A percentile compares a stretch with the other conserved stretches of the same genome.
These are phyloP conservation scores for Cichorium intybus DNA, from an alignment of 140 eudicot genomes.

Conservation along the genomic window DNA sequence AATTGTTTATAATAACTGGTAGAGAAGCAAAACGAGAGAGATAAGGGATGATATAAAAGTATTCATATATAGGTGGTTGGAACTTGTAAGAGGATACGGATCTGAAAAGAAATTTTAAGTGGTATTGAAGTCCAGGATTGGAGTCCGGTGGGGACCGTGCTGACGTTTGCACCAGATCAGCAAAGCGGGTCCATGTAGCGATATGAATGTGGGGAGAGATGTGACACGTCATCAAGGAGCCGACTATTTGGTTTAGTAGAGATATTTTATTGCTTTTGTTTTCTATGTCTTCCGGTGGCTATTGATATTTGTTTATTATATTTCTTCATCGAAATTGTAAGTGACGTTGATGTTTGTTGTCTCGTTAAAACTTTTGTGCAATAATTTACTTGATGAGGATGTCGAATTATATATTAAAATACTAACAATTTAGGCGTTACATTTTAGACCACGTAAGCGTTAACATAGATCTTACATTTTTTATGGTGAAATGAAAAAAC, in stretches of 20 bases:
- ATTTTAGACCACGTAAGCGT: too few species aligned
- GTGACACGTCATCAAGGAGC: slow-evolving; percentile 26
- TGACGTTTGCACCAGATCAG: slow-evolving; percentile 19
- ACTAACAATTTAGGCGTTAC: too few species aligned
- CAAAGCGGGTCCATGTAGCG: slow-evolving; percentile 6
- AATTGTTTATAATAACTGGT: neutral
- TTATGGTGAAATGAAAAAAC: too few species aligned
- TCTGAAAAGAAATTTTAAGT: slow-evolving; percentile 10
- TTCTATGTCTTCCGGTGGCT: too few species aligned
- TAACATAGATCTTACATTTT: too few species aligned
- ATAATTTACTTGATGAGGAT: too few species aligned
- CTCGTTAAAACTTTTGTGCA: too few species aligned
- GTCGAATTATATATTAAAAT: too few species aligned
- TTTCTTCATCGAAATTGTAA: too few species aligned
- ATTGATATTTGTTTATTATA: too few species aligned
- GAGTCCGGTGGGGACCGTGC: slow-evolving; percentile 36
- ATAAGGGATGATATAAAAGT: neutral
- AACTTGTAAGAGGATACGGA: slow-evolving; percentile 24
- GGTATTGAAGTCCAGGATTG: slow-evolving; percentile 13
- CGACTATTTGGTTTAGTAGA: slow-evolving; percentile 10
- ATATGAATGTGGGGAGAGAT: slow-evolving; percentile 5
- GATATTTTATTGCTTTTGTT: neutral
- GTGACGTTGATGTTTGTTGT: too few species aligned
- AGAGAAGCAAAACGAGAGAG: slow-evolving; percentile 15
- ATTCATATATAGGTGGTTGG: neutral